Conservation (phyloP, 148 eudicot genomes). For the Chenopodium formosanum region DNA sequence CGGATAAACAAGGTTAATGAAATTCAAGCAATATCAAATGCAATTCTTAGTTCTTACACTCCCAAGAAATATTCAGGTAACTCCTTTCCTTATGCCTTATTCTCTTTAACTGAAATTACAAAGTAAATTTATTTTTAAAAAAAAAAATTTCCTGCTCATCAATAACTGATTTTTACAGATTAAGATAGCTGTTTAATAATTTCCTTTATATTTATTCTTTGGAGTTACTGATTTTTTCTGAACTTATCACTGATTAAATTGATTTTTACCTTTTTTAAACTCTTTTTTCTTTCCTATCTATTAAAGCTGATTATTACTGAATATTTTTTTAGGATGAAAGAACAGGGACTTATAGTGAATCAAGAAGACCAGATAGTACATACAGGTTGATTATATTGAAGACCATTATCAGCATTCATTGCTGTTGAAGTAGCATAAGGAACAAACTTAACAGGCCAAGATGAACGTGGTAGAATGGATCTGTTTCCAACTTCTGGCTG, state of each 20-base stretch:
- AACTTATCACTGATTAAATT: too few species aligned
- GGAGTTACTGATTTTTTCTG: too few species aligned
- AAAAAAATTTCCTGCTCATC: too few species aligned
- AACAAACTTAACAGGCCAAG: slow-evolving; percentile 56
- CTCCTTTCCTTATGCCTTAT: not conserved
- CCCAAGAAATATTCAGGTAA: not conserved
- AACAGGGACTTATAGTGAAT: not conserved
- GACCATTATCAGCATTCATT: slow-evolving; percentile 44
- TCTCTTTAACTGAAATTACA: too few species aligned
- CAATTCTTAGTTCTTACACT: not conserved
- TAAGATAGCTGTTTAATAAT: too few species aligned
- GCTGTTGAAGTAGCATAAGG: slow-evolving; percentile 49
- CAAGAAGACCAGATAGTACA: slow-evolving; percentile 27
- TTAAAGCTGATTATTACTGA: too few species aligned
- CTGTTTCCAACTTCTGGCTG: slow-evolving; percentile 59
- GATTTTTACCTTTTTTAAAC: too few species aligned
- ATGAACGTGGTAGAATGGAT: slow-evolving; percentile 42
- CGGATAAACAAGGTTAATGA: slow-evolving; percentile 15
- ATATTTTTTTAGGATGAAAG: too few species aligned
- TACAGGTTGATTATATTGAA: slow-evolving; percentile 70
- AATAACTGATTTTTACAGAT: too few species aligned
- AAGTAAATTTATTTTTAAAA: too few species aligned
- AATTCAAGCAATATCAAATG: not conserved
- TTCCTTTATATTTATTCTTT: too few species aligned
- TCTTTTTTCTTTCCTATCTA: too few species aligned